phyloP scores from a whole-genome alignment of 2,329 filamentous ascomycete genomes.

The Trematosphaeria pertusa region DNA sequence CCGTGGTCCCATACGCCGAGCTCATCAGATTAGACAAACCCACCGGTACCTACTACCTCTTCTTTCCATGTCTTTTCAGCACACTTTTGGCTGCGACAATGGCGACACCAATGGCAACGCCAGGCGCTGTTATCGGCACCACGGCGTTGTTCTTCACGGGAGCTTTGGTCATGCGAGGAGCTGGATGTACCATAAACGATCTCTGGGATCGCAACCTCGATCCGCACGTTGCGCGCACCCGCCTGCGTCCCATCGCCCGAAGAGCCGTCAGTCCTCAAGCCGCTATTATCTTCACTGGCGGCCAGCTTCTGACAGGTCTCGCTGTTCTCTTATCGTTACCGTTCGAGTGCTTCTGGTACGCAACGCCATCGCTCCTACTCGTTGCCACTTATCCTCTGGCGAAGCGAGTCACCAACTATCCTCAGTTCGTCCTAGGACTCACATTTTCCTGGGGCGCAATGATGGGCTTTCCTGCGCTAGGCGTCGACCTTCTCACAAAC shows the following conservation, averaged over 20 bases:
- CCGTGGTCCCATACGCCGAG: slow-evolving; percentile 82
- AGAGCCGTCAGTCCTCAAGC: slow-evolving; percentile 75
- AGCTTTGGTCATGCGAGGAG: slow-evolving; percentile 84
- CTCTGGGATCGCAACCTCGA: slow-evolving; percentile 90
- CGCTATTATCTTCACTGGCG: slow-evolving; percentile 77
- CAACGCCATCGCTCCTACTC: slow-evolving; percentile 74
- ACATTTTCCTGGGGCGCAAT: slow-evolving; percentile 91
- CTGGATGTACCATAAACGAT: slow-evolving; percentile 89
- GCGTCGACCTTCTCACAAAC: slow-evolving; percentile 74
- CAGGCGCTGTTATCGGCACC: slow-evolving; percentile 68
- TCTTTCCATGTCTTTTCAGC: slow-evolving; percentile 84
- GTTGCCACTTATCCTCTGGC: slow-evolving; percentile 81
- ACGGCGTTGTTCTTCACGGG: slow-evolving; percentile 74
- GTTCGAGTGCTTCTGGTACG: slow-evolving; percentile 75
- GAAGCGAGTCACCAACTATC: slow-evolving; percentile 87
- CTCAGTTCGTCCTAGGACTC: slow-evolving; percentile 80
- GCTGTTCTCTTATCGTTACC: slow-evolving; percentile 80
- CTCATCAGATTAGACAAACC: slow-evolving; percentile 83
- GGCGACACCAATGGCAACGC: slow-evolving; percentile 65
- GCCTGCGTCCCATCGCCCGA: slow-evolving; percentile 80
- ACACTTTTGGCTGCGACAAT: slow-evolving; percentile 80
- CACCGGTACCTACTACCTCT: slow-evolving; percentile 82
- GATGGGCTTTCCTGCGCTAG: slow-evolving; percentile 85
- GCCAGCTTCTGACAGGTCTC: slow-evolving; percentile 75
- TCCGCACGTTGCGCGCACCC: slow-evolving; percentile 77